Evolutionary conservation across 805 yeast genomes (phyloP).

Genomic region (Barnettozyma sp.): DNA sequence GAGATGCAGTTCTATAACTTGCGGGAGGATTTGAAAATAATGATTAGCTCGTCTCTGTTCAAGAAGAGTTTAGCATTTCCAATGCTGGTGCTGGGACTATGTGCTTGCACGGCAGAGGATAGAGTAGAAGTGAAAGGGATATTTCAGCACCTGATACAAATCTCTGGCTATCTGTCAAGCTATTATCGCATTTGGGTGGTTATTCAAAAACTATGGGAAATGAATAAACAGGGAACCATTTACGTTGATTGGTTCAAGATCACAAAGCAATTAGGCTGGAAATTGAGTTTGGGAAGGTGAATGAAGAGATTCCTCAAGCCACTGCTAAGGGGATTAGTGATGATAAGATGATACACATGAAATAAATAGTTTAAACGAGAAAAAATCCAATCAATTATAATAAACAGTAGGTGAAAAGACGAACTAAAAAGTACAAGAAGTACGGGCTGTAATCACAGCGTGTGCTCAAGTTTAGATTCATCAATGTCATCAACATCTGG

Average conservation of each 20-base stretch:
- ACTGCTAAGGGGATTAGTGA: no score
- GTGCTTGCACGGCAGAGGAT: constrained; percentile 19
- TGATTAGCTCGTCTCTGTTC: constrained; percentile 40
- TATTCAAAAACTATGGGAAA: constrained; percentile 33
- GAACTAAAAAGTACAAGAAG: not conserved
- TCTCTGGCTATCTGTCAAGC: constrained; percentile 30
- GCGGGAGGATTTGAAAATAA: constrained; percentile 42
- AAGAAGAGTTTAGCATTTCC: constrained; percentile 42
- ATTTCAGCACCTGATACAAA: constrained; percentile 23
- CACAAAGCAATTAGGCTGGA: constrained; percentile 36
- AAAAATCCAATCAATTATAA: not conserved
- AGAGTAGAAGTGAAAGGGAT: constrained; percentile 21
- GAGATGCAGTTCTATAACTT: constrained; percentile 44
- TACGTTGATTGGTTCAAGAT: constrained; percentile 39
- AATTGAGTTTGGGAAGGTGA: constrained; percentile 23
- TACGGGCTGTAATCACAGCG: not conserved
- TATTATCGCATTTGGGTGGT: constrained; percentile 31
- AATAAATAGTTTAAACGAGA: no score
- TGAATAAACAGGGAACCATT: constrained; percentile 26
- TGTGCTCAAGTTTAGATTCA: constrained; percentile 4
- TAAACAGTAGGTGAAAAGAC: not conserved
- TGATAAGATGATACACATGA: no score
- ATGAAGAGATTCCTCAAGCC: no score
- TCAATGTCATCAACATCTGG: constrained; percentile 27
- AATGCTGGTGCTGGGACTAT: constrained; percentile 32